Evolutionary conservation across 176 grass and related monocot species (phyloP), one percentile per base, ranked within the genome.

Genomic region (Phoenix roebelenii): DNA sequence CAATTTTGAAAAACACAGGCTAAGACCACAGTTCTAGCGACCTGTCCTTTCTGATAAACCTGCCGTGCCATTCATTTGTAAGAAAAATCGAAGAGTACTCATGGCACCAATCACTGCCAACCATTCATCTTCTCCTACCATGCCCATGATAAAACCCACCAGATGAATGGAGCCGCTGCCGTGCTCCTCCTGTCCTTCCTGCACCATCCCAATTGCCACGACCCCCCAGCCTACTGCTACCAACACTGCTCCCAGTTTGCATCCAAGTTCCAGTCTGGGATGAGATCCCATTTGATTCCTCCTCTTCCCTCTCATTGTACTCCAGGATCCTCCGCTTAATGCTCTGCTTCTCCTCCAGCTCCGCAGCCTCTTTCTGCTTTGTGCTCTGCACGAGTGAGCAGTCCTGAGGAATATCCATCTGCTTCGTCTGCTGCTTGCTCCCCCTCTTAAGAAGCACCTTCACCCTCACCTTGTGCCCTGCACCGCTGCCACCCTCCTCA

Each of bases 381-480:
- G 85, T 85, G 64, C 94, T 82, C 69, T 86, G 88, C 55, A 98
- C 84, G 3, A 98, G 76, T 15, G 94, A 88, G 58, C 81, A 83
- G 57, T 98, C 87, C n/a, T 73, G 78, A 16, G 94, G 94, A 53
- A 98, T 76, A 28, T 78, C 74, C 94, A 98, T 98, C 69, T 98
- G 94, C 49, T 77, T 92, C 14, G 93, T 98, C 63, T 98, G 87
- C 50, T 98, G 94, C 66, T 89, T 98, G 76, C 83, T 86, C 15
- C 94, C 94, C 76, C 86, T 92, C 73, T 98, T 98, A 78, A 98
- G 83, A 35, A 98, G 63, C 69, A 98, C 94, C 63, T 93, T 98
- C 25, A 98, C 94, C 53, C 84, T 80, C 39, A 98, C 80, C 79
- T 85, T 96, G 86, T 75, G 80, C 68, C 64, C 66, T 10, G 76